Base-by-base conservation (phyloP, 768 basidiomycete genomes). In the Amanita muscaria region DNA sequence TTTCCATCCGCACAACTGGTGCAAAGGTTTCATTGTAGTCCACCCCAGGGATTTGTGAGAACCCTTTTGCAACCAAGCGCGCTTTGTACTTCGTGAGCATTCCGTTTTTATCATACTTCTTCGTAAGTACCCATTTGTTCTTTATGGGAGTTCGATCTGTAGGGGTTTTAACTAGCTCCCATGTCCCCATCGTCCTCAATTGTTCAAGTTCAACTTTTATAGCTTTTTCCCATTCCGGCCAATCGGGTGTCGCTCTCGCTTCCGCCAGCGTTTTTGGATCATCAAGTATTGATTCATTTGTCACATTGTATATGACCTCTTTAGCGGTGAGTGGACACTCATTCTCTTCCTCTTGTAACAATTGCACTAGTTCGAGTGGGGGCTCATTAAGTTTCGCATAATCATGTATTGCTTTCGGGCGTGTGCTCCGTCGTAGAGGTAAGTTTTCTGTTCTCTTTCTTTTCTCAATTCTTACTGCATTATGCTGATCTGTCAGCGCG, bases 1-100 rank as follows among this genome's bases (percentile, higher is more conserved):
- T 59, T 23, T 63, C 56, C n/a, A 65, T 48, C 1, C 56, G 46
- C 25, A 61, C 55, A 22, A 65, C 60, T 1, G 60, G 61, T 7
- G 62, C 49, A 40, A 55, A 64, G 1, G 57, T 62, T 14, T 59
- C 34, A 32, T 44, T 48, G 46, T 54, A 71, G 44, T 68, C 68
- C 21, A 63, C 51, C 22, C 69, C 65, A n/a, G 56, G 61, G 36
- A 53, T 53, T 48, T 74, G 68, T 1, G 61, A 53, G 52, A 61
- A 72, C 29, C 60, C 62, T 32, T 60, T 54, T 0, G 59, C 61
- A 0, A 68, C 61, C 0, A 66, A 51, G 9, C 52, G 49, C 8
- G 58, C 64, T 48, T 68, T 71, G 53, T 61, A 57, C 16, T 51
- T 54, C 3, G 48, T 38, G 18, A 70, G 49, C 1, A 49, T 49